Evolutionary conservation across 805 yeast genomes (phyloP).

Genomic region (Ogataea minuta): DNA sequence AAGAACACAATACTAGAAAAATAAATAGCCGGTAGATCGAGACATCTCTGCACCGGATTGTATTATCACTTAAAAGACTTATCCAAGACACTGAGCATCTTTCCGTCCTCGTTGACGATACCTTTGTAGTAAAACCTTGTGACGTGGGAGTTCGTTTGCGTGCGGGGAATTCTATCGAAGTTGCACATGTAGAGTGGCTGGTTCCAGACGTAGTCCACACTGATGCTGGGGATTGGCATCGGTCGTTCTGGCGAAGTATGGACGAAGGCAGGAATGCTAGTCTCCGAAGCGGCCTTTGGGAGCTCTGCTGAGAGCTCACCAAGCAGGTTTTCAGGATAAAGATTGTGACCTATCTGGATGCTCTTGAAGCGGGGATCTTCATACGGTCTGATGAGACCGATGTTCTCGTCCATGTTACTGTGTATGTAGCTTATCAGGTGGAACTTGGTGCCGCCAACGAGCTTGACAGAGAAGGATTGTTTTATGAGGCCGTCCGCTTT

Average conservation of each 20-base stretch:
- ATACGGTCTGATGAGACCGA: conserved; percentile 39
- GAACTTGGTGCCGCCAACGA: conserved; percentile 49
- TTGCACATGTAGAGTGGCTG: no score
- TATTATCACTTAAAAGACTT: conserved; percentile 12
- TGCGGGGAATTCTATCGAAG: not conserved
- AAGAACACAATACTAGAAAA: conserved; percentile 5
- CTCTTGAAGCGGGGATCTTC: conserved; percentile 40
- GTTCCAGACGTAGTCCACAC: no score
- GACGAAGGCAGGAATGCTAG: no score
- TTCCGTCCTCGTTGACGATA: conserved; percentile 16
- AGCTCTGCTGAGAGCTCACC: not conserved
- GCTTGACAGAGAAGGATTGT: conserved; percentile 59
- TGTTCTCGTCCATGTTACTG: conserved; percentile 11
- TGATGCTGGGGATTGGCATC: no score
- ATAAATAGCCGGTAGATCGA: no score
- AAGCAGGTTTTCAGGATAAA: conserved; percentile 21
- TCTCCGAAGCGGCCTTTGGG: not conserved
- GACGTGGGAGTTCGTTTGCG: not conserved
- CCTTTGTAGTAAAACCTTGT: conserved; percentile 3
- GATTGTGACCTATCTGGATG: conserved; percentile 16
- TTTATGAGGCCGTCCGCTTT: conserved; percentile 58
- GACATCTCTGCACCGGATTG: conserved; percentile 10
- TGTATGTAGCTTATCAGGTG: conserved; percentile 60
- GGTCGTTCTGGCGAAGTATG: no score
- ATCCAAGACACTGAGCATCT: conserved; percentile 15